phyloP scores from a whole-genome alignment of 345 rosid species.

The Triadica sebifera region DNA sequence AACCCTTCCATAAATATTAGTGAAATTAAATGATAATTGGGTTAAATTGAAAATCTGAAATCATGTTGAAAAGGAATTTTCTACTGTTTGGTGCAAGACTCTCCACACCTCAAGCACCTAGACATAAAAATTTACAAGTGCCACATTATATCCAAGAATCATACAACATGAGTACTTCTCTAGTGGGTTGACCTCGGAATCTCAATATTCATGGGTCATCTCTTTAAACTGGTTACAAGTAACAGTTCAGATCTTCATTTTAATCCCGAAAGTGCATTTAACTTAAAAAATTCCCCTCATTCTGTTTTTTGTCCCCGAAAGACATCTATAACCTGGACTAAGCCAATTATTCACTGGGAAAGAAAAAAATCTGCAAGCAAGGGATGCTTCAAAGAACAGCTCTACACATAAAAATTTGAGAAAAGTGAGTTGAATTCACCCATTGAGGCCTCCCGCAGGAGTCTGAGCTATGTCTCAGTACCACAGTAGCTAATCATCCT shows the following conservation, averaged over 20 bases:
- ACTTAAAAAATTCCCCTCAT: neutral
- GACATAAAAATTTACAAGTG: neutral
- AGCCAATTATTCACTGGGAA: neutral
- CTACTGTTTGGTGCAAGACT: neutral
- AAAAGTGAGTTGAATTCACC: neutral
- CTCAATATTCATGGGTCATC: neutral
- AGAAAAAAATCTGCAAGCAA: neutral
- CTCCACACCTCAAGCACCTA: neutral
- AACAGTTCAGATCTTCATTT: neutral
- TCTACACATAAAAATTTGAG: neutral
- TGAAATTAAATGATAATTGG: neutral
- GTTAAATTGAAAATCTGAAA: neutral
- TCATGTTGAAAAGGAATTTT: neutral
- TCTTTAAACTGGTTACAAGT: neutral
- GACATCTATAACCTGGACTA: neutral
- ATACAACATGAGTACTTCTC: neutral
- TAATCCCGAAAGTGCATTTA: neutral
- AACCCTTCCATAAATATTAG: neutral
- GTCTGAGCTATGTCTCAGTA: neutral
- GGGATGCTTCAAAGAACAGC: neutral
- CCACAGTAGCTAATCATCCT: neutral
- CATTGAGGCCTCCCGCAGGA: neutral
- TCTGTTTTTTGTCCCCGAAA: neutral
- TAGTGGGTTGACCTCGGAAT: neutral
- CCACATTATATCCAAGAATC: neutral